Base-by-base conservation (phyloP, 495 filamentous ascomycete genomes). In the Evernia prunastri region DNA sequence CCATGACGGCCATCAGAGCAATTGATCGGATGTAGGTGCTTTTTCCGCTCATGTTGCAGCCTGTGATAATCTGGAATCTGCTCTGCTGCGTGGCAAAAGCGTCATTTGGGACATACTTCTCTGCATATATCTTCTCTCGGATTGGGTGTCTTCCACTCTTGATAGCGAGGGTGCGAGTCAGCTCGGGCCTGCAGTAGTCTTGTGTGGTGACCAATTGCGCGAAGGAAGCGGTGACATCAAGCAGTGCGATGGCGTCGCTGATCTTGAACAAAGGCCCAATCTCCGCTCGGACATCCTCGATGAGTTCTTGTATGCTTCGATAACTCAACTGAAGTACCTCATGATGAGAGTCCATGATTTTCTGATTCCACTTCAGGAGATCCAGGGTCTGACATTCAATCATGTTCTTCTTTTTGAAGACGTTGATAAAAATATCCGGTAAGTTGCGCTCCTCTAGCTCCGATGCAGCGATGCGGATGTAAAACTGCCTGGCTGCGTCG, bases 1-100 rank as follows among this genome's bases (percentile, higher is more conserved):
- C 90, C 90, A 98, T 94, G 57, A 98, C 82, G 35, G 87, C 82
- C 72, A 93, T 86, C 13, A 98, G 77, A 23, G 93, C 91, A 47
- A 96, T 78, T 10, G 86, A 87, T 64, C 90, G 86, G 70, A 97
- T 96, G 76, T 95, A 97, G 0, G 93, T 97, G 65, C 90, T 91
- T 72, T 96, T 97, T n/a, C 94, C 94, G 69, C 91, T 95, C 95
- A 97, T 97, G 73, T 98, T 98, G 74, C 91, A 94, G 47, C 94
- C 94, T 9, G 94, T 96, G 70, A 98, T 87, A 65, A 97, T 89
- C 65, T 96, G 91, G 73, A 97, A 92, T 11, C 93, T 85, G 39
- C 81, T 82, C 63, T 89, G 85, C 35, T 86, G 77, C 25, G 85
- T 87, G 40, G 91, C 90, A 69, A 91, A 96, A 51, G 89, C 89